Evolutionary conservation across 2,329 filamentous ascomycete genomes (phyloP).

Genomic region (Zymoseptoria tritici): DNA sequence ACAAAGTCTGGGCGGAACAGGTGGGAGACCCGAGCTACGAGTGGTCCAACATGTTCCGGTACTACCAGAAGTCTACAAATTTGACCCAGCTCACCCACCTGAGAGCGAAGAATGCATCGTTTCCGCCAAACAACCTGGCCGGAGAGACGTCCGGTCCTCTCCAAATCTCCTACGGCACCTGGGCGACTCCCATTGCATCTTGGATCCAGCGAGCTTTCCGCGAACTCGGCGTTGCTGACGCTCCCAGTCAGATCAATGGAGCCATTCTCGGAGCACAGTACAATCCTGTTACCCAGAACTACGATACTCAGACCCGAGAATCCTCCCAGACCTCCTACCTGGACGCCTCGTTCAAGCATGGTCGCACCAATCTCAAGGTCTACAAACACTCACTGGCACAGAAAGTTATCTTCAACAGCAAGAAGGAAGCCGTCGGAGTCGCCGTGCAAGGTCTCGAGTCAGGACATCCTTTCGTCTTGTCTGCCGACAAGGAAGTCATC

Average conservation of each 20-base stretch:
- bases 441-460: conserved; percentile 5
- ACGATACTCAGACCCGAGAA: conserved; percentile 1
- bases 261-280: neutral
- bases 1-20: conserved; percentile 30
- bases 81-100: neutral
- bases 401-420: conserved; percentile 25
- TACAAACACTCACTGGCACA: conserved; percentile 15
- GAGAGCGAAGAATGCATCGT: conserved; percentile 9
- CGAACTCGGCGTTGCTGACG: neutral
- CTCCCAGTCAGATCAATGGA: neutral
- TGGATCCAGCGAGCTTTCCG: neutral
- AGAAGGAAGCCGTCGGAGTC: conserved; percentile 23
- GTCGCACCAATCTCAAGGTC: conserved; percentile 6
- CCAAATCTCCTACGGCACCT: conserved; percentile 1
- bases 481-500: neutral
- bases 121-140: neutral
- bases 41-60: conserved; percentile 22
- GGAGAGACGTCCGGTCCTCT: neutral
- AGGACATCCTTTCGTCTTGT: neutral
- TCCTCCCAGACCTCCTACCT: conserved; percentile 6
- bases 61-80: conserved; percentile 5
- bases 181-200: neutral
- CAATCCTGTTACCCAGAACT: conserved; percentile 1
- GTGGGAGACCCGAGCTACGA: conserved; percentile 29
- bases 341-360: neutral